These are phyloP conservation scores for Suhomyces taliae DNA, from an alignment of 1,139 yeast genomes.

Conservation along the genomic window DNA sequence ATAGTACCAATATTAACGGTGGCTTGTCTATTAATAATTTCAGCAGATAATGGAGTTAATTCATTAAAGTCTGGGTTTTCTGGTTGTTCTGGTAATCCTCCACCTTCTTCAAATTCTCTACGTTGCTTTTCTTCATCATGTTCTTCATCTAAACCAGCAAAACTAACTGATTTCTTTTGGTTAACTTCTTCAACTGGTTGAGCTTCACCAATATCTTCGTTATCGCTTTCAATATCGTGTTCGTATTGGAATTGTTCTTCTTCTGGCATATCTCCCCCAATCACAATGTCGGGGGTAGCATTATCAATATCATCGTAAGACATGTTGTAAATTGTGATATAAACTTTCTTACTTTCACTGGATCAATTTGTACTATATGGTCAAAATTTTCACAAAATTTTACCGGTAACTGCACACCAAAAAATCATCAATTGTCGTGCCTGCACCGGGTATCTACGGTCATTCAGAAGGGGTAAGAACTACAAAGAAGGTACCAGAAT, in stretches of 20 bases:
- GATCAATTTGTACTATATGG: constrained; percentile 3
- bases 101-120: constrained; percentile 95
- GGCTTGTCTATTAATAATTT: constrained; percentile 97
- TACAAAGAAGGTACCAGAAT: background rate
- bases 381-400: constrained; percentile 20
- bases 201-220: constrained; percentile 39
- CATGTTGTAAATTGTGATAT: constrained; percentile 23
- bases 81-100: constrained; percentile 97
- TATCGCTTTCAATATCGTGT: constrained; percentile 50
- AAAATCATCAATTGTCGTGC: background rate
- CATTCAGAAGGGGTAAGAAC: background rate
- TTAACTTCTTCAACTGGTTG: constrained; percentile 34
- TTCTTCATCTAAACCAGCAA: constrained; percentile 66
- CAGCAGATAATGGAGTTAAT: constrained; percentile 87
- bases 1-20: constrained; percentile 98
- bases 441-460: background rate
- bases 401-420: constrained; percentile 7
- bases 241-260: constrained; percentile 45
- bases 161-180: constrained; percentile 77
- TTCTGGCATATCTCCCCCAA: constrained; percentile 64
- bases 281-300: constrained; percentile 81
- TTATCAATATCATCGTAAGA: constrained; percentile 74
- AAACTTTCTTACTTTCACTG: background rate
- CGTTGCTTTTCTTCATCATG: constrained; percentile 66
- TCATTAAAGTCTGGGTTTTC: constrained; percentile 75